A percentile compares a stretch with the other conserved stretches of the same genome.
These are phyloP conservation scores for Gracilaria caudata DNA, from an alignment of 23 red algal genomes.

Conservation along the genomic window DNA sequence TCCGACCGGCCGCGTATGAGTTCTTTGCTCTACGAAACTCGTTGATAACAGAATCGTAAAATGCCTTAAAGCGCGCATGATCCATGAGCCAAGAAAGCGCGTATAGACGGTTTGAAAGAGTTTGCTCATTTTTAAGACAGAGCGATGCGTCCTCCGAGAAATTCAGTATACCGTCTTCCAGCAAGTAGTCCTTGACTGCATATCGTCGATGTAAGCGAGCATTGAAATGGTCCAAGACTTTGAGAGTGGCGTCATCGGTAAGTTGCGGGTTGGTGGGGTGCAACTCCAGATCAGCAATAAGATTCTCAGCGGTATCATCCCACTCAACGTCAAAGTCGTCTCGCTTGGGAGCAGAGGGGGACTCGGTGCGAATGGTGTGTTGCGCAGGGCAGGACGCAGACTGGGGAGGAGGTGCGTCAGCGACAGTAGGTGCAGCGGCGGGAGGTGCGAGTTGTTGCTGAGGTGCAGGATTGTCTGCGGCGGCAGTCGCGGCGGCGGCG, in stretches of 20 bases:
- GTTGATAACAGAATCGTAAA: slow-evolving; percentile 36
- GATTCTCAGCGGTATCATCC: slow-evolving; percentile 85
- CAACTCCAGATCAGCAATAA: slow-evolving; percentile 81
- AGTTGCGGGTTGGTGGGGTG: slow-evolving; percentile 33
- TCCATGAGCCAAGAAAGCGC: slow-evolving; percentile 57
- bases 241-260: slow-evolving; percentile 56
- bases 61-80: background rate
- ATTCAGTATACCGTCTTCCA: slow-evolving; percentile 59
- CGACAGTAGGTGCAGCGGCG: background rate
- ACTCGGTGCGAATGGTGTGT: background rate
- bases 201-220: slow-evolving; percentile 71
- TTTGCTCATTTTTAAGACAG: slow-evolving; percentile 45
- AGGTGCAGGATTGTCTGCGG: background rate
- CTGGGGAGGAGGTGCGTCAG: too few species aligned
- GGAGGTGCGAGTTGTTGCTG: background rate
- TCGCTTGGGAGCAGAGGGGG: slow-evolving; percentile 51
- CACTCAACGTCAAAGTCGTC: slow-evolving; percentile 94
- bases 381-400: too few species aligned
- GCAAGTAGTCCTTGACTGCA: slow-evolving; percentile 71
- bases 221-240: slow-evolving; percentile 84
- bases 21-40: slow-evolving; percentile 11
- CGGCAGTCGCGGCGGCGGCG: background rate
- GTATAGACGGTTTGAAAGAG: slow-evolving; percentile 31
- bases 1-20: slow-evolving; percentile 1
- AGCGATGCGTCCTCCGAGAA: slow-evolving; percentile 14